These are phyloP conservation scores for Cryphonectria japonica DNA, from an alignment of 2,329 filamentous ascomycete species.

Conservation along the genomic window DNA sequence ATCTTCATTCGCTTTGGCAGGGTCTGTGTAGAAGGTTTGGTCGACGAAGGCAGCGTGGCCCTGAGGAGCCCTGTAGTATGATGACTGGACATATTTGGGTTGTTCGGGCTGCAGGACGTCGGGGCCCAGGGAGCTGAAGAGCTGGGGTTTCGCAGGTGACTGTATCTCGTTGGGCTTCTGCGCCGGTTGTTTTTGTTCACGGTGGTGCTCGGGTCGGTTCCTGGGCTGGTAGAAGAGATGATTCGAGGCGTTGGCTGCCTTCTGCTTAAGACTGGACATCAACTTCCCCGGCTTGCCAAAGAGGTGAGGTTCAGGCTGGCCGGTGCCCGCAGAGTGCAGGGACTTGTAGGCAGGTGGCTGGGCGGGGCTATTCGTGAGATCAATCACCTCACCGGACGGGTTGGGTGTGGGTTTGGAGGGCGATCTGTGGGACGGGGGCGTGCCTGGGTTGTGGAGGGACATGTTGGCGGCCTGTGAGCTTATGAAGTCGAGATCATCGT, in stretches of 20 bases:
- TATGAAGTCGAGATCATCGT: constrained; percentile 43
- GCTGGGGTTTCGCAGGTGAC: constrained; percentile 41
- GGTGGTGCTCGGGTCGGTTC: constrained; percentile 61
- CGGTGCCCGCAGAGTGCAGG: constrained; percentile 18
- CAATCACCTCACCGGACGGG: constrained; percentile 38
- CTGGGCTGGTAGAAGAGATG: constrained; percentile 57
- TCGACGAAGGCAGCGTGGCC: constrained; percentile 39
- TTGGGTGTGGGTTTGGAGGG: constrained; percentile 43
- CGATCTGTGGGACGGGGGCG: constrained; percentile 34
- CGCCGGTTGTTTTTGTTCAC: constrained; percentile 51
- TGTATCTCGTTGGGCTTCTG: constrained; percentile 42
- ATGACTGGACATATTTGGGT: constrained; percentile 40
- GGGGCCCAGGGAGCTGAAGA: constrained; percentile 52
- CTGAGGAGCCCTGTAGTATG: constrained; percentile 23
- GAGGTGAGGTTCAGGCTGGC: constrained; percentile 36
- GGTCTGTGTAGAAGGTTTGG: constrained; percentile 68
- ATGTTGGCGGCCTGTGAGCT: constrained; percentile 39
- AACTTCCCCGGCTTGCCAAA: constrained; percentile 48
- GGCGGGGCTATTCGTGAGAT: constrained; percentile 38
- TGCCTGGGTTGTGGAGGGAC: constrained; percentile 23
- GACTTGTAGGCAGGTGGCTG: constrained; percentile 17
- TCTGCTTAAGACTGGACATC: constrained; percentile 57
- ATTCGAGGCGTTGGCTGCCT: constrained; percentile 46
- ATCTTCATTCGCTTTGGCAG: constrained; percentile 72
- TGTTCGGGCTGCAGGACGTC: constrained; percentile 35